Base-by-base conservation (phyloP, 768 basidiomycete genomes). In the Pulveroboletus sp. region DNA sequence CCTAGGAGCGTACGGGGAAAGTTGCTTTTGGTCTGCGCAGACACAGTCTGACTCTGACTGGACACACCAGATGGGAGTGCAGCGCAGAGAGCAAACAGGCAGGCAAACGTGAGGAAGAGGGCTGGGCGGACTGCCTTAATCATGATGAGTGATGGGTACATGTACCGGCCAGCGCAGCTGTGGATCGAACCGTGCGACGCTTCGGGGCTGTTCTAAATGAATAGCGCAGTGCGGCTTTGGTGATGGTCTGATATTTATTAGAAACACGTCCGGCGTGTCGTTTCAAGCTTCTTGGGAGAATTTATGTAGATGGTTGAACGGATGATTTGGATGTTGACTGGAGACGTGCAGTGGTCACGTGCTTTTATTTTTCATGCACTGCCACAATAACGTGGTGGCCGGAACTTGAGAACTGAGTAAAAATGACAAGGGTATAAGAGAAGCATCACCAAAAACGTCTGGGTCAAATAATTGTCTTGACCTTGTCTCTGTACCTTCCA, bases 1-100 rank as follows among this genome's bases (percentile, higher is more conserved):
- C 58, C 58, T 7, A 54, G 55, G 29, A 61, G 45, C 16, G 52
- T 55, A 17, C 47, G 49, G 6, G 60, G 52, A 11, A 24, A 47
- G 27, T 45, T 44, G 20, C 51, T n/a, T 16, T 38, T 23, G 14
- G 24, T 27, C 16, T n/a, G 23, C 25, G 25, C 5, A 6, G 34
- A 38, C 19, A 19, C 7, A n/a, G 32, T 27, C 33, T 25, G 47
- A 38, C 19, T 16, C 33, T 25, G 47, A 38, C 16, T 16, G 40
- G 35, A 12, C 31, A 25, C 5, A 8, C 2, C 10, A 19, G 34
- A 24, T 1, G 60, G 60, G n/a, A 53, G 42, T 8, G 53, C 45
- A 5, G 49, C 3, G 32, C 53, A 51, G 38, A 51, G 12, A 1
- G 50, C 8, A 11, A 51, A 40, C 32, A 61, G 12, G 24, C 31